These are phyloP conservation scores for Phialophora tarda DNA, from an alignment of 2,329 filamentous ascomycete genomes.

Conservation along the genomic window DNA sequence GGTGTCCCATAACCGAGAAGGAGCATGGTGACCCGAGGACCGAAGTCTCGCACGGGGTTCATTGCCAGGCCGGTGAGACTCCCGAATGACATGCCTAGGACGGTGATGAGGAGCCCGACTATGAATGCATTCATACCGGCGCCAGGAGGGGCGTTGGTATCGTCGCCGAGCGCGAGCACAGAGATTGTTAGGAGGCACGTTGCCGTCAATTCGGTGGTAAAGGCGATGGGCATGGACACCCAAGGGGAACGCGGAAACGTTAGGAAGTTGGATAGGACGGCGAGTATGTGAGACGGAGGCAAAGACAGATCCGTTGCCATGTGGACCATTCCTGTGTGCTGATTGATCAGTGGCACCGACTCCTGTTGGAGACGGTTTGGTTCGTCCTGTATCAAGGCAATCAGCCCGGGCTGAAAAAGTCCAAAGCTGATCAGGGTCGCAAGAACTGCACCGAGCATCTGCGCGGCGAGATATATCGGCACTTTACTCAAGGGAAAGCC, in stretches of 20 bases:
- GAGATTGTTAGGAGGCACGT: slow-evolving; percentile 50
- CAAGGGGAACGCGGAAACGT: slow-evolving; percentile 52
- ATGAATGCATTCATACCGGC: slow-evolving; percentile 60
- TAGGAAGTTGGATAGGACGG: slow-evolving; percentile 48
- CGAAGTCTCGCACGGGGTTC: slow-evolving; percentile 59
- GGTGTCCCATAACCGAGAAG: slow-evolving; percentile 53
- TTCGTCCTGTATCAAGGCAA: slow-evolving; percentile 31
- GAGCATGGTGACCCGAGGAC: slow-evolving; percentile 54
- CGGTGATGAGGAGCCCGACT: slow-evolving; percentile 52
- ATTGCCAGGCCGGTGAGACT: slow-evolving; percentile 57
- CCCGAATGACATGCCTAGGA: slow-evolving; percentile 48
- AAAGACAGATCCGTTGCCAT: neutral
- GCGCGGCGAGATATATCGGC: slow-evolving; percentile 57
- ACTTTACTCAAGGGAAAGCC: slow-evolving; percentile 61
- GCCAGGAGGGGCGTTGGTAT: slow-evolving; percentile 55
- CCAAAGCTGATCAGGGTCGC: slow-evolving; percentile 56
- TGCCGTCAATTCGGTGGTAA: slow-evolving; percentile 57
- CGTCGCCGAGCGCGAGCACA: slow-evolving; percentile 54
- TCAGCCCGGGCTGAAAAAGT: slow-evolving; percentile 47
- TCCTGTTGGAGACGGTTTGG: neutral
- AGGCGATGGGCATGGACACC: slow-evolving; percentile 48
- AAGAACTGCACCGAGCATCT: slow-evolving; percentile 59
- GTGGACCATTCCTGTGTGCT: neutral
- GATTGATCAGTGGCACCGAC: no score
- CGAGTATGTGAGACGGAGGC: neutral